These are phyloP conservation scores for Aspergillus eucalypticola DNA, from an alignment of 2,329 filamentous ascomycete species.

Conservation along the genomic window DNA sequence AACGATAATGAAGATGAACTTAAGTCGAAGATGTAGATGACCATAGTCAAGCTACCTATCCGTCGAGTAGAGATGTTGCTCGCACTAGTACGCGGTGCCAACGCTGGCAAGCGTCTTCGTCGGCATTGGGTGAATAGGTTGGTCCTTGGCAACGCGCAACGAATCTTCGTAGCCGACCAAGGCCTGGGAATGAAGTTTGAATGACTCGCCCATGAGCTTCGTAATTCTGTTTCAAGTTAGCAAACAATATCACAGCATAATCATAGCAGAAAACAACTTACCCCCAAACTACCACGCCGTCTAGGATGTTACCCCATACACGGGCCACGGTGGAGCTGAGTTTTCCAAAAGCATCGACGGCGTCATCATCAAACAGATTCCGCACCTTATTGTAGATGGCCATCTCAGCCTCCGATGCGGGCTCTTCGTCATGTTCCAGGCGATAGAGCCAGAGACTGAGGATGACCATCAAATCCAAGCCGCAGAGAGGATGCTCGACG, in stretches of 20 bases:
- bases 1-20: constrained; percentile 27
- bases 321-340: constrained; percentile 93
- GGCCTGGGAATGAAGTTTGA: constrained; percentile 94
- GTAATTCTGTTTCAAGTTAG: constrained; percentile 54
- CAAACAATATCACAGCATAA: constrained; percentile 9
- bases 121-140: constrained; percentile 45
- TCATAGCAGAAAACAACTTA: constrained; percentile 58
- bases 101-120: constrained; percentile 47
- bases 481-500: constrained; percentile 94
- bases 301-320: constrained; percentile 96
- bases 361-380: constrained; percentile 81
- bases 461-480: constrained; percentile 96
- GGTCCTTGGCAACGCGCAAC: constrained; percentile 42
- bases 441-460: constrained; percentile 97
- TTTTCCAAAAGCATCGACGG: constrained; percentile 79
- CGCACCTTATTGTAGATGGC: constrained; percentile 68
- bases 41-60: no score
- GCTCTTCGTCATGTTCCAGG: constrained; percentile 97
- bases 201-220: constrained; percentile 95
- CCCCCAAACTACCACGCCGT: constrained; percentile 99
- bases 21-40: no score
- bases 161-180: constrained; percentile 88
- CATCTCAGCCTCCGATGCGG: constrained; percentile 48
- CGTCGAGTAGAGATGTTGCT: neutral
- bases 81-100: constrained; percentile 42